Evolutionary conservation across 441 rosid species (phyloP).

Genomic region (Corymbia calophylla): DNA sequence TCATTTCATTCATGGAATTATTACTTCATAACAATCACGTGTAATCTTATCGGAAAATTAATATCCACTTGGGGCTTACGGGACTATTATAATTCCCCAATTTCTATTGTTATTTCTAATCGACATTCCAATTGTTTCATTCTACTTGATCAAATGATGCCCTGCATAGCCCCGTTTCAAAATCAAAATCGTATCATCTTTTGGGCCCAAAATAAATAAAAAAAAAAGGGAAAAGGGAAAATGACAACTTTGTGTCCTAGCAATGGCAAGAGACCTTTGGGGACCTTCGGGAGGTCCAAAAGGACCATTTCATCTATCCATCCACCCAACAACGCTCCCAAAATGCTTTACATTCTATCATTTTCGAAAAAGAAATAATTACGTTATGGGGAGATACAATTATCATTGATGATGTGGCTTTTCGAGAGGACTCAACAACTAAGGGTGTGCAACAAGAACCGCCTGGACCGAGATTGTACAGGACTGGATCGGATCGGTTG

Average conservation of each 20-base stretch:
- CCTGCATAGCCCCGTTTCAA: neutral
- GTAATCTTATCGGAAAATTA: accelerated
- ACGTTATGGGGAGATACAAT: neutral
- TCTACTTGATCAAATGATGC: neutral
- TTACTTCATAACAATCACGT: accelerated
- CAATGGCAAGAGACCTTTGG: too few relatives aligned
- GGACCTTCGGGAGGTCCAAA: neutral
- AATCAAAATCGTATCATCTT: neutral
- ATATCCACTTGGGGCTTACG: neutral
- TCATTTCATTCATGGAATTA: neutral
- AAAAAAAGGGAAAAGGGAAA: too few relatives aligned
- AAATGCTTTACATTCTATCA: accelerated
- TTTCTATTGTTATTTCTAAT: accelerated
- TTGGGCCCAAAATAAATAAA: neutral
- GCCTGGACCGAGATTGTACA: too few relatives aligned
- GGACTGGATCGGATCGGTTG: too few relatives aligned
- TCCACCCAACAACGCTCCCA: neutral
- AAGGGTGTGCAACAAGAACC: too few relatives aligned
- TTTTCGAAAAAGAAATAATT: neutral
- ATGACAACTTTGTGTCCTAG: too few relatives aligned
- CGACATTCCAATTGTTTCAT: too few relatives aligned
- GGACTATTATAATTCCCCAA: neutral
- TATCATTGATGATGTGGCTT: too few relatives aligned
- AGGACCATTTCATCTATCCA: neutral
- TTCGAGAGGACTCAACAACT: too few relatives aligned